Conservation (phyloP, 75 land plant species). For the Sequoia sempervirens region DNA sequence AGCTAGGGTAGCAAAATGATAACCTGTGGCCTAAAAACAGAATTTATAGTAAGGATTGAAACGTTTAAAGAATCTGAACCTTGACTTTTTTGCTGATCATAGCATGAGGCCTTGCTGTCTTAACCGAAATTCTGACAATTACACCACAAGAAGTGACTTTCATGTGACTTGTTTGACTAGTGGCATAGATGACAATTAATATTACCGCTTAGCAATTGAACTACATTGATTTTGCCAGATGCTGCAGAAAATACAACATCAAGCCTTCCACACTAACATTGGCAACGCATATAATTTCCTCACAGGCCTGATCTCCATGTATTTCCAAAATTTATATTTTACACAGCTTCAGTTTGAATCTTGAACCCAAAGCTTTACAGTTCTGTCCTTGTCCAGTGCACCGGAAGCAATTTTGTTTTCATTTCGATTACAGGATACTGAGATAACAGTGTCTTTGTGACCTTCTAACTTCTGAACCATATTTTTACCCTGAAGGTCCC, state of each 20-base stretch:
- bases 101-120: neutral
- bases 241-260: neutral
- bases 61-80: neutral
- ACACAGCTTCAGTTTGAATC: constrained; percentile 7
- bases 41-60: neutral
- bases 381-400: constrained; percentile 43
- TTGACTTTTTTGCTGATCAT: neutral
- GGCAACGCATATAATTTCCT: neutral
- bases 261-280: neutral
- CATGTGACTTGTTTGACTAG: neutral
- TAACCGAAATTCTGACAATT: neutral
- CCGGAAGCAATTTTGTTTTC: constrained; percentile 64
- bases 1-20: neutral
- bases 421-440: constrained; percentile 54
- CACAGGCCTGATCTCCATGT: neutral
- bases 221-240: neutral
- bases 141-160: neutral
- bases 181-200: neutral
- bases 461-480: constrained; percentile 59
- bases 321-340: neutral
- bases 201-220: neutral
- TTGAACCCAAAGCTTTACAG: constrained; percentile 61
- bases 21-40: neutral
- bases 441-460: constrained; percentile 49
- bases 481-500: constrained; percentile 45